A percentile compares a stretch with the other conserved stretches of the same genome.
These are phyloP conservation scores for Colletotrichum shisoi DNA, from an alignment of 2,329 filamentous ascomycete species.

Conservation along the genomic window DNA sequence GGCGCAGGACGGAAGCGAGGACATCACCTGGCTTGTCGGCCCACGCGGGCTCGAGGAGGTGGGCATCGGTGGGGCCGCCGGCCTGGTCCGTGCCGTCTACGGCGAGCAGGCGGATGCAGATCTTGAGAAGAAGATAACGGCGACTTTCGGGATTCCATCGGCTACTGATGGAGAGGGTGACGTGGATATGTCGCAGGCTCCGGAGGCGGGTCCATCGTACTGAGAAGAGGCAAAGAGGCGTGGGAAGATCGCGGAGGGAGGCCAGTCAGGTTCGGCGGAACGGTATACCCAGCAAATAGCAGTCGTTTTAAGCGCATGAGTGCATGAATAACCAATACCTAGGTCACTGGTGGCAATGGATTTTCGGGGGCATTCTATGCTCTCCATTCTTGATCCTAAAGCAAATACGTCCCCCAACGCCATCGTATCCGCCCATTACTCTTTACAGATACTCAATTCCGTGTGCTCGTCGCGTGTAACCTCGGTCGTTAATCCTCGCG, in stretches of 20 bases:
- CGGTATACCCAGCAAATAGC: slow-evolving; percentile 29
- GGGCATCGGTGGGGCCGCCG: slow-evolving; percentile 76
- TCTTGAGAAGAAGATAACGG: slow-evolving; percentile 66
- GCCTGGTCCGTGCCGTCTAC: slow-evolving; percentile 70
- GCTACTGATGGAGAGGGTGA: slow-evolving; percentile 43
- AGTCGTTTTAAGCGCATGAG: slow-evolving; percentile 12
- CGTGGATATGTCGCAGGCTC: slow-evolving; percentile 30
- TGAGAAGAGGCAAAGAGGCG: slow-evolving; percentile 37
- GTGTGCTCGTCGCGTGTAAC: not conserved
- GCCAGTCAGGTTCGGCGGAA: not conserved
- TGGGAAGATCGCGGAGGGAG: slow-evolving; percentile 38
- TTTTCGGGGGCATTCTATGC: slow-evolving; percentile 50
- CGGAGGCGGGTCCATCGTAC: slow-evolving; percentile 30
- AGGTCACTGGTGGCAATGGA: slow-evolving; percentile 55
- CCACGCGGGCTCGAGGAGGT: slow-evolving; percentile 87
- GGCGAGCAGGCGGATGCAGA: slow-evolving; percentile 59
- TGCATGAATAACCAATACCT: slow-evolving; percentile 19
- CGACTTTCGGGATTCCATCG: slow-evolving; percentile 64
- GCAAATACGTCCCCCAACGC: slow-evolving; percentile 25
- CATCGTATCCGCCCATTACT: not conserved
- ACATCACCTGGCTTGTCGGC: slow-evolving; percentile 83
- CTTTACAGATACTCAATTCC: not conserved
- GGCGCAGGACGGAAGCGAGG: slow-evolving; percentile 72
- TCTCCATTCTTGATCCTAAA: slow-evolving; percentile 22
- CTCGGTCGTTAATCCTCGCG: slow-evolving; percentile 53